A percentile compares a stretch with the other conserved stretches of the same genome.
Evolutionary conservation across 2,329 filamentous ascomycete species (phyloP).

Genomic region (Penicillium aurantiogriseum): DNA sequence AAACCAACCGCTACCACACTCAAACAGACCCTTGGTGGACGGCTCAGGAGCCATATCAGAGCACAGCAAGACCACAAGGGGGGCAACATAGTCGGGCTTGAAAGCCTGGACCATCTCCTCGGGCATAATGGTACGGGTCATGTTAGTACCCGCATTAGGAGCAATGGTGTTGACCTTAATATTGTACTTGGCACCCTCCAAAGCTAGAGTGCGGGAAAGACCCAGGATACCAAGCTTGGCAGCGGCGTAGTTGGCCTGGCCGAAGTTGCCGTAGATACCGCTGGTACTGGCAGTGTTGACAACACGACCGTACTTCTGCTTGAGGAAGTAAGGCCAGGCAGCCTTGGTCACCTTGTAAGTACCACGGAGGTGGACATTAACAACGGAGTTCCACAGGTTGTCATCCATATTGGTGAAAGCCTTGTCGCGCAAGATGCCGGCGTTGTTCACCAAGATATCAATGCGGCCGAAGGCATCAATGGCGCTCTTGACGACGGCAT

Average conservation of each 20-base stretch:
- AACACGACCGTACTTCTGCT: slow-evolving; percentile 97
- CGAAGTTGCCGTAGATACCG: slow-evolving; percentile 98
- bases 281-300: slow-evolving; percentile 96
- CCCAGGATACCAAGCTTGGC: slow-evolving; percentile 92
- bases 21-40: slow-evolving; percentile 83
- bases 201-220: slow-evolving; percentile 86
- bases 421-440: slow-evolving; percentile 96
- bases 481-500: slow-evolving; percentile 84
- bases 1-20: slow-evolving; percentile 92
- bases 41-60: slow-evolving; percentile 82
- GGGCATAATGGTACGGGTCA: slow-evolving; percentile 91
- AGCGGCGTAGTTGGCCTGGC: slow-evolving; percentile 95
- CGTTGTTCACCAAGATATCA: slow-evolving; percentile 96
- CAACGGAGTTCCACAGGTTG: slow-evolving; percentile 83
- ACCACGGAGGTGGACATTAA: slow-evolving; percentile 88
- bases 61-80: slow-evolving; percentile 81
- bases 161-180: slow-evolving; percentile 98
- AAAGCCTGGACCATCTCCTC: slow-evolving; percentile 98
- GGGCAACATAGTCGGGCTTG: slow-evolving; percentile 98
- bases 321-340: slow-evolving; percentile 94
- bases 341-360: slow-evolving; percentile 98
- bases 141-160: slow-evolving; percentile 91
- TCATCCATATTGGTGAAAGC: slow-evolving; percentile 98
- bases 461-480: slow-evolving; percentile 92
- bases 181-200: slow-evolving; percentile 95